A percentile compares a stretch with the other conserved stretches of the same genome.
Evolutionary conservation across 164 flowering plant genomes (phyloP).

Genomic region (Annona squamosa): DNA sequence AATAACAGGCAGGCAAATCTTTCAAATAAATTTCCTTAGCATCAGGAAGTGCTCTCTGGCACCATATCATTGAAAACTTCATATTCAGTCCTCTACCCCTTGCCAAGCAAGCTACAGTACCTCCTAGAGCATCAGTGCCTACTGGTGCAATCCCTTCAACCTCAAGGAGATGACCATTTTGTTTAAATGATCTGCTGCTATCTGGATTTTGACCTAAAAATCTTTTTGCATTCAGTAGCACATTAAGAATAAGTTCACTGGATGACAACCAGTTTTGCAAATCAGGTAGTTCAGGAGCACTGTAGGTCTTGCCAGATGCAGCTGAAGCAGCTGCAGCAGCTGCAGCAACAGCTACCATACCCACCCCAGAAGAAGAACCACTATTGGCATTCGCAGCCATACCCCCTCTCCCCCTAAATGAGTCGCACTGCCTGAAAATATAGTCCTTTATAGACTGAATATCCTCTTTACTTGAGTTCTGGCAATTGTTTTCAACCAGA

Average conservation of each 20-base stretch:
- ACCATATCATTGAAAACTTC: slow-evolving; percentile 79
- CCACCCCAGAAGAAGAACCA: slow-evolving; percentile 74
- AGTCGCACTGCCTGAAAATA: slow-evolving; percentile 64
- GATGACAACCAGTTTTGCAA: slow-evolving; percentile 65
- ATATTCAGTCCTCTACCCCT: slow-evolving; percentile 53
- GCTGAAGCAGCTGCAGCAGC: slow-evolving; percentile 88
- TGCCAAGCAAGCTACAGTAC: slow-evolving; percentile 57
- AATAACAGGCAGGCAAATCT: slow-evolving; percentile 74
- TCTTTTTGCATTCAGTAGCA: slow-evolving; percentile 46
- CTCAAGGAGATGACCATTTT: slow-evolving; percentile 22
- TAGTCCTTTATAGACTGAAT: slow-evolving; percentile 62
- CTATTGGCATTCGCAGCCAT: slow-evolving; percentile 39
- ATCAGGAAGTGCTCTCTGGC: slow-evolving; percentile 66
- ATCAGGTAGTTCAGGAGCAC: slow-evolving; percentile 58
- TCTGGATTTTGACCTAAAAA: slow-evolving; percentile 34
- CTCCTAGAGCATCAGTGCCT: slow-evolving; percentile 37
- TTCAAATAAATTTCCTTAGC: slow-evolving; percentile 70
- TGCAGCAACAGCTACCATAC: slow-evolving; percentile 91
- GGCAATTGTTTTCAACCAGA: slow-evolving; percentile 58
- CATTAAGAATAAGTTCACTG: slow-evolving; percentile 46
- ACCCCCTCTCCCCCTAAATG: slow-evolving; percentile 74
- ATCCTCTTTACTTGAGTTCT: slow-evolving; percentile 54
- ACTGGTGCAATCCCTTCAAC: slow-evolving; percentile 27
- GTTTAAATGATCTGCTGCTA: slow-evolving; percentile 29
- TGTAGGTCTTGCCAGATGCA: slow-evolving; percentile 54